Evolutionary conservation across 208 protist species (phyloP).

Genomic region (Naegleria gruberi): DNA sequence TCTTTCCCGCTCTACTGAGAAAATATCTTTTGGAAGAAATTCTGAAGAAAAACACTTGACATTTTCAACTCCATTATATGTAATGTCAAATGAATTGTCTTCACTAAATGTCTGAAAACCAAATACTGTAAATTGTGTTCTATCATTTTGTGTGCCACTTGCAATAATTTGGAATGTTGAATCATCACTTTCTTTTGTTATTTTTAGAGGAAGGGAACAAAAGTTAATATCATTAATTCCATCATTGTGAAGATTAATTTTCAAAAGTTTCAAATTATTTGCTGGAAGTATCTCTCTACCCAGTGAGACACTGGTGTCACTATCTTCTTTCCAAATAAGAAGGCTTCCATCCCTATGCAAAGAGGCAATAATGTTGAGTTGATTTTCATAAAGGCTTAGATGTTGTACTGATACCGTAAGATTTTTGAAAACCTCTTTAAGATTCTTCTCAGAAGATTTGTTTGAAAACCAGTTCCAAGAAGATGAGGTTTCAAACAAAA

Average conservation of each 20-base stretch:
- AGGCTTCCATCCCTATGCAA: not conserved
- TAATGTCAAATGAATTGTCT: not conserved
- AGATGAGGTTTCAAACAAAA: not conserved
- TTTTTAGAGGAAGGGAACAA: not conserved
- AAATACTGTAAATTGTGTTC: not conserved
- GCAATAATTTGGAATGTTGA: not conserved
- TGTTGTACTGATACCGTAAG: not conserved
- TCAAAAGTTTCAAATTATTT: not conserved
- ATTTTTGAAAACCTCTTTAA: not conserved
- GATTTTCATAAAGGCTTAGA: not conserved
- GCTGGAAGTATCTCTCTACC: not conserved
- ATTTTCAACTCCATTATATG: not conserved
- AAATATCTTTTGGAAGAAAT: not conserved
- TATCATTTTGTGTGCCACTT: not conserved
- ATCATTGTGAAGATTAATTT: not conserved
- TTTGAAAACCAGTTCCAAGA: not conserved
- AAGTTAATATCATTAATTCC: not conserved
- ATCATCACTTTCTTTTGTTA: not conserved
- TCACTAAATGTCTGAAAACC: not conserved
- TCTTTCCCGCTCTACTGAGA: too few species aligned
- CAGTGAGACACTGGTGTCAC: not conserved
- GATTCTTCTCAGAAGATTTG: not conserved
- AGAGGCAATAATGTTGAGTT: not conserved
- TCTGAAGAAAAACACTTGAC: not conserved
- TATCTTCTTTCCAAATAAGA: not conserved